Evolutionary conservation across 139 green algal species (phyloP), one percentile per base, ranked within the genome.

Genomic region (Picochlorum costavermella): DNA sequence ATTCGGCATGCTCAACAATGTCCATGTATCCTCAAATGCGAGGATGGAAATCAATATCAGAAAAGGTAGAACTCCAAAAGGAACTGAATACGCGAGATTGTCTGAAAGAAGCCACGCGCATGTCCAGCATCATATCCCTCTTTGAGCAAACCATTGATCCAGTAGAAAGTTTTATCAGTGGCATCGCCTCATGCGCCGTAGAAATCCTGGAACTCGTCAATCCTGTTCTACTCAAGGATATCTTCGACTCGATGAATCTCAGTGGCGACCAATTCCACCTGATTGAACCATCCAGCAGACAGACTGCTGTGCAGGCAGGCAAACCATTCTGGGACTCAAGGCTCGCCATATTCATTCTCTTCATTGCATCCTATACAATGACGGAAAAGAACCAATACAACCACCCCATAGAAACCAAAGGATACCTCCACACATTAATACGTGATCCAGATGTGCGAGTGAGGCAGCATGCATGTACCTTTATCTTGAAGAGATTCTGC

Each of bases 401-500:
- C 56, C 20, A 33, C 6, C 45, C 25, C 5, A 16, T 33, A 23
- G 16, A 40, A 25, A n/a, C 14, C 16, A 50, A 50, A n/a, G 14
- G 46, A 60, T 67, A 50, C n/a, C 40, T 58, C 10, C 30, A 36
- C 50, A 3, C 33, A 20, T 29, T 66, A 8, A 31, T 66, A n/a
- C 13, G 14, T 36, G 60, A 66, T 20, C 31, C 23, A 43, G 60
- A 66, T 25, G 28, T 31, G 12, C 40, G 60, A 26, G 13, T 66
- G 4, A 29, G 60, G 11, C 33, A 45, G n/a, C 36, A 66, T 20
- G 33, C 60, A 5, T 26, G 36, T 55, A 13, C 26, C 11, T 84
- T 83, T 61, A 58, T 82, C 29, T 64, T 86, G 36, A 74, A 72
- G 57, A 75, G 84, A 51, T 75, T 80, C 30, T 73, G 74, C 71